These are phyloP conservation scores for Cerioporus squamosus DNA, from an alignment of 1,284 basidiomycete genomes.

Conservation along the genomic window DNA sequence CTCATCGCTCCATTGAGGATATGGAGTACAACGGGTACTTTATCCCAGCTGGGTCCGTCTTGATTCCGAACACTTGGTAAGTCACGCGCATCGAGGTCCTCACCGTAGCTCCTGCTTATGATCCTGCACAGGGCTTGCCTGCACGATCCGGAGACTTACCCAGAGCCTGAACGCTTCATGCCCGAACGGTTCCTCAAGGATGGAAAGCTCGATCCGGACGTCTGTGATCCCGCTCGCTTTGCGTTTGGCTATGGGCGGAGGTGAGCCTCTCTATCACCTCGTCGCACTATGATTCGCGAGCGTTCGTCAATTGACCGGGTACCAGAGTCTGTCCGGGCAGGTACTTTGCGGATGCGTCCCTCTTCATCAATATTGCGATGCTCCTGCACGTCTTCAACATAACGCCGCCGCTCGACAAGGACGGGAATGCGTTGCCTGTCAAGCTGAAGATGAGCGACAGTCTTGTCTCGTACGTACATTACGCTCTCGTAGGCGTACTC, in stretches of 20 bases:
- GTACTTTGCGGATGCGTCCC: constrained; percentile 27
- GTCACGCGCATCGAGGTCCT: not conserved
- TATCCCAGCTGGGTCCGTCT: constrained; percentile 9
- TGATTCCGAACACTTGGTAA: not conserved
- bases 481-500: too few species aligned
- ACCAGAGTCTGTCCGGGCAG: constrained; percentile 23
- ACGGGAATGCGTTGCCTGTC: not conserved
- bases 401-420: constrained; percentile 31
- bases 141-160: constrained; percentile 4
- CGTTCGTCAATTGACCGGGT: not conserved
- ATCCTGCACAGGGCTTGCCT: constrained; percentile 1
- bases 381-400: constrained; percentile 48
- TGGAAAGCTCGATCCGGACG: not conserved
- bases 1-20: constrained; percentile 7
- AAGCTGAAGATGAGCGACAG: too few species aligned
- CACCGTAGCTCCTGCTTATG: not conserved
- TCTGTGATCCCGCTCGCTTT: not conserved
- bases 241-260: constrained; percentile 10
- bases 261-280: not conserved
- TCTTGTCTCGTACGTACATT: too few species aligned
- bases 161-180: constrained; percentile 1
- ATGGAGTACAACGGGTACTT: constrained; percentile 16
- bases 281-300: not conserved
- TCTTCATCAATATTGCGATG: constrained; percentile 45
- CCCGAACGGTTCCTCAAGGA: constrained; percentile 9